Evolutionary conservation across 2,329 filamentous ascomycete genomes (phyloP).

Genomic region (Penicillium psychrosexuale): DNA sequence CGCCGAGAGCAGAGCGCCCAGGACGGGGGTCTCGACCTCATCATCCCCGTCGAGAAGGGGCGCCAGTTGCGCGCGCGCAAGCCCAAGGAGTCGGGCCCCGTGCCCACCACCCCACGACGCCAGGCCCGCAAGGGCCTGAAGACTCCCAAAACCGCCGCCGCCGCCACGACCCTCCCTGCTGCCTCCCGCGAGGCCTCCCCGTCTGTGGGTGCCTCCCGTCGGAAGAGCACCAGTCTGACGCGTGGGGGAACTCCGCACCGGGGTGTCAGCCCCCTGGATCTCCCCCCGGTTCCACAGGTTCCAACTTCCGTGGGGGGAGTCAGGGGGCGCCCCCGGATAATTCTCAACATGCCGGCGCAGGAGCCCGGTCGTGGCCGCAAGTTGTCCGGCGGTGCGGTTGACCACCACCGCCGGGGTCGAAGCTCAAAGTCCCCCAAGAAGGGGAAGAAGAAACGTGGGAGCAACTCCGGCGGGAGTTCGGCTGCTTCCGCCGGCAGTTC

Average conservation of each 20-base stretch:
- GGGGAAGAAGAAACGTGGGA: background rate
- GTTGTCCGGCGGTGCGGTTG: background rate
- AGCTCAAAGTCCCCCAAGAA: constrained; percentile 3
- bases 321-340: background rate
- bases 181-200: constrained; percentile 25
- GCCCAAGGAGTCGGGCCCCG: constrained; percentile 36
- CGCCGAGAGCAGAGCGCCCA: constrained; percentile 62
- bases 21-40: constrained; percentile 37
- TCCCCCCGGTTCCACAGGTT: background rate
- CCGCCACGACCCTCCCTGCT: constrained; percentile 47
- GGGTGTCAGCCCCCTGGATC: background rate
- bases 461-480: background rate
- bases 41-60: constrained; percentile 48
- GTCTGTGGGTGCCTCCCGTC: constrained; percentile 21
- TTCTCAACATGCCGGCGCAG: background rate
- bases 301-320: background rate
- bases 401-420: background rate
- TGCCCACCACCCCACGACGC: constrained; percentile 52
- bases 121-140: constrained; percentile 46
- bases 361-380: background rate
- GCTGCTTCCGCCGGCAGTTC: background rate
- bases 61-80: constrained; percentile 72
- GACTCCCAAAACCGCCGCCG: constrained; percentile 62
- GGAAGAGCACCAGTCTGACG: constrained; percentile 26
- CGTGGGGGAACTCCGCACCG: background rate